Conservation (phyloP, 345 rosid species). For the Nasturtium officinale region DNA sequence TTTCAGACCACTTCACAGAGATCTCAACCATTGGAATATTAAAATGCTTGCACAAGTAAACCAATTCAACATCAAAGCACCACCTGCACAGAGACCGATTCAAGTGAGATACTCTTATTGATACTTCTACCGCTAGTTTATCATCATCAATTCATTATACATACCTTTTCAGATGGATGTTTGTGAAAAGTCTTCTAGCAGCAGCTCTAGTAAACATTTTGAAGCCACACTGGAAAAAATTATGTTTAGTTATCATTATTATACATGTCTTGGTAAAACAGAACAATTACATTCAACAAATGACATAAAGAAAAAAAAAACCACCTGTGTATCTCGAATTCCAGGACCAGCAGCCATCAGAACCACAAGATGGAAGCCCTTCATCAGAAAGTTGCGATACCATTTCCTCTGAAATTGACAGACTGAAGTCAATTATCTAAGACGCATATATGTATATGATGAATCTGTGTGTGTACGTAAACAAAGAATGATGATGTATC, state of each 20-base stretch:
- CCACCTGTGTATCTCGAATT: conserved; percentile 96
- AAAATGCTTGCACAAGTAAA: conserved; percentile 84
- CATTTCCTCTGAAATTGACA: conserved; percentile 81
- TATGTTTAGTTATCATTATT: neutral
- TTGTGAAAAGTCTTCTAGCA: conserved; percentile 89
- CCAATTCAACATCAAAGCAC: conserved; percentile 98
- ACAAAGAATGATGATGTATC: conserved; percentile 1
- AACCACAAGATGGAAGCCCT: conserved; percentile 96
- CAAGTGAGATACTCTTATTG: neutral
- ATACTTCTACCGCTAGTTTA: neutral
- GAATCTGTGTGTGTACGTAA: conserved; percentile 4
- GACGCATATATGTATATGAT: neutral
- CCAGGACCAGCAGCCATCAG: conserved; percentile 90
- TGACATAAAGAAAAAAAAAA: neutral
- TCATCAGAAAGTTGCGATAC: conserved; percentile 96
- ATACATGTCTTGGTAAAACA: neutral
- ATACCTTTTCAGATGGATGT: conserved; percentile 84
- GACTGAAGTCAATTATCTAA: conserved; percentile 30
- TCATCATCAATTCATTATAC: neutral
- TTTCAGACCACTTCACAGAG: conserved; percentile 94
- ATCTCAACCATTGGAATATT: conserved; percentile 74
- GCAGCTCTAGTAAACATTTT: conserved; percentile 99
- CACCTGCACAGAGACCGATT: conserved; percentile 57
- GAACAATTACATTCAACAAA: neutral
- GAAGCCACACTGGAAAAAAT: conserved; percentile 81